Percentiles rank a stretch among this genome's conserved stretches.
These are phyloP conservation scores for Cercospora sp. DNA, from an alignment of 2,329 filamentous ascomycete genomes.

Conservation along the genomic window DNA sequence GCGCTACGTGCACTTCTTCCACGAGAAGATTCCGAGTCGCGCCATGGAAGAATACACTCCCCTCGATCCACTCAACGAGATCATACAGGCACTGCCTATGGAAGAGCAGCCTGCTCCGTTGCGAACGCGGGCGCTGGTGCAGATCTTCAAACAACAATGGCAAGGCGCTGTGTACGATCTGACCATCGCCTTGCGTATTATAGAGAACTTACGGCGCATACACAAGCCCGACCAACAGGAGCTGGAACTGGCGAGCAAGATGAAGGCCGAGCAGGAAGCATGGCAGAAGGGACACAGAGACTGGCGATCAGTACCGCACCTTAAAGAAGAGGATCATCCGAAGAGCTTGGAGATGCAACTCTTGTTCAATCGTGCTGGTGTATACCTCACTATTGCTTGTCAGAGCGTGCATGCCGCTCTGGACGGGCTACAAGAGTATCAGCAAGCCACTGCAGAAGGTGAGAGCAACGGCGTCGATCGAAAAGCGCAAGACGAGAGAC, in stretches of 20 bases:
- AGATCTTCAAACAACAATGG: constrained; percentile 73
- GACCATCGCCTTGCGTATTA: constrained; percentile 63
- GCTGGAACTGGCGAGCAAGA: constrained; percentile 53
- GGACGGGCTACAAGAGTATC: constrained; percentile 45
- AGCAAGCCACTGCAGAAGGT: constrained; percentile 34
- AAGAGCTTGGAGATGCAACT: constrained; percentile 73
- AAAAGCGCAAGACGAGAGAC: constrained; percentile 49
- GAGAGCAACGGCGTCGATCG: constrained; percentile 48
- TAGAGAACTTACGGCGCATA: constrained; percentile 42
- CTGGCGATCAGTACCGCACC: constrained; percentile 53
- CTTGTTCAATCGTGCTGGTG: constrained; percentile 71
- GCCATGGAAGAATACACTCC: constrained; percentile 72
- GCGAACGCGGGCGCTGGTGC: constrained; percentile 72
- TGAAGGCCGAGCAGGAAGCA: constrained; percentile 40
- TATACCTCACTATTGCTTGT: constrained; percentile 71
- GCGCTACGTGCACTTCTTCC: constrained; percentile 89
- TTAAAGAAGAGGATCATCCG: constrained; percentile 67
- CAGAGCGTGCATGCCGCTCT: constrained; percentile 62
- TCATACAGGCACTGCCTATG: constrained; percentile 63
- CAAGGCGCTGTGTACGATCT: constrained; percentile 69
- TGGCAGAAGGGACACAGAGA: constrained; percentile 44
- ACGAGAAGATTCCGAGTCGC: constrained; percentile 80
- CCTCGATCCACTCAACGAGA: constrained; percentile 64
- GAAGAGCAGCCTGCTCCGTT: constrained; percentile 67
- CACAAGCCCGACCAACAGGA: constrained; percentile 54